Conservation (phyloP, 176 grass and related monocot species). For the Triticum monococcum region DNA sequence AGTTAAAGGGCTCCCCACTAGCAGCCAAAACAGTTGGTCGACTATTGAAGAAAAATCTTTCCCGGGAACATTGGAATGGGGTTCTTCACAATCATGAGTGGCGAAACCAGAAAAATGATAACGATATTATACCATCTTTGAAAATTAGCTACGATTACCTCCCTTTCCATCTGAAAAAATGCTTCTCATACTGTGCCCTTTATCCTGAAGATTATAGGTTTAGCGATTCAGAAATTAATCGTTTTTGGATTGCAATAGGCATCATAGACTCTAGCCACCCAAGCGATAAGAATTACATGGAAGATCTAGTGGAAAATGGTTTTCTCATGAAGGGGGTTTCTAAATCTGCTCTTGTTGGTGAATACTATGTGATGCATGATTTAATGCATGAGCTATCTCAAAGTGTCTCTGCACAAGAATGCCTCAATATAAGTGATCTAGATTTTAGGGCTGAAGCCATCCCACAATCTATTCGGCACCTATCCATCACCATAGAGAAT, state of each 20-base stretch:
- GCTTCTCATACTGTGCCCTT: no score
- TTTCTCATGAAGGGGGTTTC: neutral
- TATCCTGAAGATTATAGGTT: neutral
- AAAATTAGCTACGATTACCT: neutral
- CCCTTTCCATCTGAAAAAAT: no score
- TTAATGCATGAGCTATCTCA: neutral
- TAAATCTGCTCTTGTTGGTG: fast-evolving
- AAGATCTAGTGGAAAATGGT: neutral
- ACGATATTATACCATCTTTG: neutral
- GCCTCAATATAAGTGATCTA: neutral
- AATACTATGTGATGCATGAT: neutral
- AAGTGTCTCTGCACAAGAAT: neutral
- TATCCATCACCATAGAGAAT: neutral
- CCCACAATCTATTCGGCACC: neutral
- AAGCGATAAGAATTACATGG: neutral
- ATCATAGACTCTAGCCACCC: neutral
- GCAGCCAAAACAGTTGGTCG: neutral
- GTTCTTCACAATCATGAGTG: neutral
- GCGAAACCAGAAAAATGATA: neutral
- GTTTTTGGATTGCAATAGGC: neutral
- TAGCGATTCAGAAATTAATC: neutral
- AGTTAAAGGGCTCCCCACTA: neutral
- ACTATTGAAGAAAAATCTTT: neutral
- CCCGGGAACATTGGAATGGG: neutral
- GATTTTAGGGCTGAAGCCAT: neutral